phyloP scores from a whole-genome alignment of 73 alveolate species.

The Paramecium sonneborni region DNA sequence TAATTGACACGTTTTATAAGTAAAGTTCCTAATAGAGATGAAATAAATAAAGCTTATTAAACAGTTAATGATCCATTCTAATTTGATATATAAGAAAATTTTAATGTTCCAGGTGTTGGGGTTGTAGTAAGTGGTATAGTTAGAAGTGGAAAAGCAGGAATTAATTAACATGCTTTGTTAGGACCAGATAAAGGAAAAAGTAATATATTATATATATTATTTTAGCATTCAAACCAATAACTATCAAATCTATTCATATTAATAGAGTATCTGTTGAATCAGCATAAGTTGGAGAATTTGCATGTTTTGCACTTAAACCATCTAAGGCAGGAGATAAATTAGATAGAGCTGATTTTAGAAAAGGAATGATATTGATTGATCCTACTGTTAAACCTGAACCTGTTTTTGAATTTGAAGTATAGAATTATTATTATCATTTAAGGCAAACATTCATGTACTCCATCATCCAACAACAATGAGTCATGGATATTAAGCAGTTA shows the following conservation, averaged over 20 bases:
- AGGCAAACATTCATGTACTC: slow-evolving; percentile 92
- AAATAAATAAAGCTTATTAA: slow-evolving; percentile 68
- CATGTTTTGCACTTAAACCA: slow-evolving; percentile 90
- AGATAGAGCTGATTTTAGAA: slow-evolving; percentile 86
- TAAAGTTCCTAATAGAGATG: slow-evolving; percentile 71
- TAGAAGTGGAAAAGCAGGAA: slow-evolving; percentile 82
- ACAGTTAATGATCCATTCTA: slow-evolving; percentile 87
- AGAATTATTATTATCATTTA: background rate
- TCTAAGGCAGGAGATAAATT: slow-evolving; percentile 86
- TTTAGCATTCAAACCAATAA: slow-evolving; percentile 78
- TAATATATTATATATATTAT: background rate
- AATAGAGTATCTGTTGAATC: slow-evolving; percentile 84
- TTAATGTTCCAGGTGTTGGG: slow-evolving; percentile 90
- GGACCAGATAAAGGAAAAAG: slow-evolving; percentile 90
- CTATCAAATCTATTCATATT: slow-evolving; percentile 85
- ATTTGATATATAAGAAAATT: slow-evolving; percentile 87
- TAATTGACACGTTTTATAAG: slow-evolving; percentile 74
- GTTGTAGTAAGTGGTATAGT: slow-evolving; percentile 89
- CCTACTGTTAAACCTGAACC: slow-evolving; percentile 75
- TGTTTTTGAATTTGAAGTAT: slow-evolving; percentile 83
- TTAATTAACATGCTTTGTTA: slow-evolving; percentile 72
- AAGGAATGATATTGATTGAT: slow-evolving; percentile 93
- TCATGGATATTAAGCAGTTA: slow-evolving; percentile 33
- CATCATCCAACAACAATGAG: slow-evolving; percentile 97
- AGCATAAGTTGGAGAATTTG: slow-evolving; percentile 86